These are phyloP conservation scores for Exophiala dermatitidis DNA, from an alignment of 2,329 filamentous ascomycete species.

Conservation along the genomic window DNA sequence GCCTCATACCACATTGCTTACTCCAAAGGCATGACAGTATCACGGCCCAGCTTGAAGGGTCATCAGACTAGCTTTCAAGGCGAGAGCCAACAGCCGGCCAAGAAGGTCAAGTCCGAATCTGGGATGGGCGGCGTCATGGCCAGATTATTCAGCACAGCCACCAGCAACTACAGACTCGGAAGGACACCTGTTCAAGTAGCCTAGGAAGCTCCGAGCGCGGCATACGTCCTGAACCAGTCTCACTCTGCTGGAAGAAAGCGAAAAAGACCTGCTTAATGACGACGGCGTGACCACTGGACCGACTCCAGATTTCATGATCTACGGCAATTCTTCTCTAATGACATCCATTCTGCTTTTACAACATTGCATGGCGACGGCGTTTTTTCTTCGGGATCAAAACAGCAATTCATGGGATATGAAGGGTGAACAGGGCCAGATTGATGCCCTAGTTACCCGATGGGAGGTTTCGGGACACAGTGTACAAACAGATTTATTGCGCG, in stretches of 20 bases:
- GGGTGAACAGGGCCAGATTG: not conserved
- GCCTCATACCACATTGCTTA: conserved; percentile 22
- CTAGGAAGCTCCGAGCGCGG: conserved; percentile 4
- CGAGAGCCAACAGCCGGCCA: conserved; percentile 34
- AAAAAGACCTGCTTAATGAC: conserved; percentile 1
- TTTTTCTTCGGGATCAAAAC: conserved; percentile 8
- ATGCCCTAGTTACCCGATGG: not conserved
- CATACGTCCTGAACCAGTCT: not conserved
- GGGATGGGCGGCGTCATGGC: conserved; percentile 37
- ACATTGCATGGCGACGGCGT: conserved; percentile 22
- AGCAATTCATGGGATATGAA: not conserved
- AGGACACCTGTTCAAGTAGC: conserved; percentile 23
- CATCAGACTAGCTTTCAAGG: conserved; percentile 27
- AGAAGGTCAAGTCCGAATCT: conserved; percentile 36
- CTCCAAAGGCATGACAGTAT: conserved; percentile 5
- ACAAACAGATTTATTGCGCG: not conserved
- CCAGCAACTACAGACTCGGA: conserved; percentile 33
- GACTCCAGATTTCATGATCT: conserved; percentile 2
- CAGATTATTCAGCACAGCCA: conserved; percentile 38
- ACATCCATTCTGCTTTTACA: conserved; percentile 2
- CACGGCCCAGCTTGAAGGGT: conserved; percentile 30
- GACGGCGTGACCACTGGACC: not conserved
- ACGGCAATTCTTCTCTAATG: not conserved
- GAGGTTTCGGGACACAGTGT: not conserved
- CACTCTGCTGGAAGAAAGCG: not conserved